Conservation (phyloP, 1,139 yeast genomes). For the Pneumocystis wakefieldiae region DNA sequence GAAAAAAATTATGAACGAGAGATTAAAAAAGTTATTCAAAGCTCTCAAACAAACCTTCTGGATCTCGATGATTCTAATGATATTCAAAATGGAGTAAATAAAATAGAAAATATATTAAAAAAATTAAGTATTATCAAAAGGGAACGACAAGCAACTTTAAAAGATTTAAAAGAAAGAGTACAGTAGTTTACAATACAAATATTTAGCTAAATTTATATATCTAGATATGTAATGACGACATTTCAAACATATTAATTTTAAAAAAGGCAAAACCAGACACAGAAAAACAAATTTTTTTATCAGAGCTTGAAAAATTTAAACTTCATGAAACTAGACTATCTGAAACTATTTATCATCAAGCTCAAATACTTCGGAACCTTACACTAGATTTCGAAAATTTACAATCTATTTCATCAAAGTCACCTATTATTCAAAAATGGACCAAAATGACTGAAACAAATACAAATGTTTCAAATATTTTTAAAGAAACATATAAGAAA, state of each 20-base stretch:
- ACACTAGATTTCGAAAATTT: neutral
- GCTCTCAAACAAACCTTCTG: slow-evolving; percentile 33
- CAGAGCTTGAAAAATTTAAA: slow-evolving; percentile 62
- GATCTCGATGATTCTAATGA: slow-evolving; percentile 42
- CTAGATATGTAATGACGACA: slow-evolving; percentile 45
- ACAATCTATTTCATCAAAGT: neutral
- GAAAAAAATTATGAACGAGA: slow-evolving; percentile 17
- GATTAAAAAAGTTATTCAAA: neutral
- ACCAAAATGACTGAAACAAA: neutral
- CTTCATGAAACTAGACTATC: slow-evolving; percentile 56
- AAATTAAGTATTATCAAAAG: slow-evolving; percentile 36
- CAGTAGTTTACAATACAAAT: slow-evolving; percentile 24
- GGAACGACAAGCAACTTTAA: slow-evolving; percentile 47
- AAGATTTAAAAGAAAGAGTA: slow-evolving; percentile 49
- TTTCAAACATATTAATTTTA: slow-evolving; percentile 56
- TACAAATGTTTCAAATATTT: neutral
- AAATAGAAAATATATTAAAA: slow-evolving; percentile 30
- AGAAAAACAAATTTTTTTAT: slow-evolving; percentile 48
- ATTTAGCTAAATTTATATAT: slow-evolving; percentile 24
- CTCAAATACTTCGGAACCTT: slow-evolving; percentile 28
- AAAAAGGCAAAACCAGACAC: slow-evolving; percentile 45
- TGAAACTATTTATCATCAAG: slow-evolving; percentile 51
- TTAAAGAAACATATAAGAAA: neutral
- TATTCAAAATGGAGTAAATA: slow-evolving; percentile 31
- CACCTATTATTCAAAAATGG: neutral